Base-by-base conservation (phyloP, 768 basidiomycete species). In the Lactarius quietus region DNA sequence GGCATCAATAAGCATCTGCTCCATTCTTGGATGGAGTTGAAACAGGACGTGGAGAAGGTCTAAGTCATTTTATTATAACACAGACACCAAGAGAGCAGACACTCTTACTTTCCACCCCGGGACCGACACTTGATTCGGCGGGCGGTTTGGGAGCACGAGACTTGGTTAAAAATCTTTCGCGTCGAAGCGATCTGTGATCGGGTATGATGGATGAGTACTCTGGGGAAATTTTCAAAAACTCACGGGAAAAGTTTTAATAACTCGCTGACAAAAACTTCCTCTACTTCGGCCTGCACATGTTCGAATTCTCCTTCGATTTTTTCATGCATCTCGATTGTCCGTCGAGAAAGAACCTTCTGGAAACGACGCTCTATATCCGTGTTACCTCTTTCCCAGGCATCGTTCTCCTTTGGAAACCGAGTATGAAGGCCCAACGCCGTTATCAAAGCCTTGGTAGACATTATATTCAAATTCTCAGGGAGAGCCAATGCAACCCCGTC, bases 11-110 rank as follows among this genome's bases (percentile, higher is more conserved):
- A 43, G 57, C 1, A 0, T 33, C 28, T 33, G 14, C 8, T 26
- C 8, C 6, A 33, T 26, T 10, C 23, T 43, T 9, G 65, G 60
- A 58, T 28, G 53, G 0, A 66, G 14, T 0, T 3, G 29, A 18
- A 66, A 62, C 3, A 66, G 9, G 12, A 43, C 51, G 3, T 23
- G 18, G 14, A 62, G 65, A 20, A 45, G 33, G 15, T 61, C 65
- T 66, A 52, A 2, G 48, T 4, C 10, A 3, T 1, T n/a, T 18
- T 31, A 29, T 45, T 9, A n/a, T n/a, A 23, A 3, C 0, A 10
- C n/a, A 8, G 17, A 9, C 10, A n/a, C 1, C 43, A 45, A 10
- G n/a, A 14, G n/a, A 14, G 20, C 4, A 18, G 43, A 12, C n/a
- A 12, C 0, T 45, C 43, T 45, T 45, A 45, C 43, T 23, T n/a